Evolutionary conservation across 495 filamentous ascomycete genomes (phyloP), one percentile per base, ranked within the genome.

Genomic region (Darksidea phi): DNA sequence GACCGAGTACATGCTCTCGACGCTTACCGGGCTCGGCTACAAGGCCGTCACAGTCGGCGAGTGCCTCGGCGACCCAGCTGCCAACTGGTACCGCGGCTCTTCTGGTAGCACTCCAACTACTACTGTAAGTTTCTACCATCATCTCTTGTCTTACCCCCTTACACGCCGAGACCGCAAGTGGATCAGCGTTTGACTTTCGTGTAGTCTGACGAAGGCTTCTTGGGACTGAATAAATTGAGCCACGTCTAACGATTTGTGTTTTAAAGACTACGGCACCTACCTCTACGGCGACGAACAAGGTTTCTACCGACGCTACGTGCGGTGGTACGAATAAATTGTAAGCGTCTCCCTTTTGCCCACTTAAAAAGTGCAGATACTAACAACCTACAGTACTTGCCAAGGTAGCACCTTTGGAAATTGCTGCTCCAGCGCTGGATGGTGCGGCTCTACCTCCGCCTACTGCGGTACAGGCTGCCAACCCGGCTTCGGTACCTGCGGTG

Each of bases 1-100:
- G 63, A 89, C 88, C 0, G 80, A 85, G 50, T 86, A 90, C 69
- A 87, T 91, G 76, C 73, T 95, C 18, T 64, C 59, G 2, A 67
- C 66, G 15, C 42, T 68, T 0, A 65, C 61, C 23, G 15, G 8
- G 0, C 56, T 68, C 11, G 62, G 66, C 25, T 68, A 68, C 61
- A 65, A 59, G 46, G 53, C 66, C 24, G 66, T 68, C 23, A 64
- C 66, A 1, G 51, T 68, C 15, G 66, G 66, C 34, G 61, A 64
- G 53, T 68, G 66, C 54, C 61, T 68, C 15, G 60, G 60, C 38
- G 65, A 67, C 41, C 65, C 65, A 4, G 49, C 17, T 5, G 50
- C 59, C 28, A 67, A 67, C 60, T 67, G 65, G 65, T 67, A 67
- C 38, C 48, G 65, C 23, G 54, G 18, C 26, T 58, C 54, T 36